Conservation (phyloP, 257 asterid genomes). For the Dorcoceras hygrometricum region DNA sequence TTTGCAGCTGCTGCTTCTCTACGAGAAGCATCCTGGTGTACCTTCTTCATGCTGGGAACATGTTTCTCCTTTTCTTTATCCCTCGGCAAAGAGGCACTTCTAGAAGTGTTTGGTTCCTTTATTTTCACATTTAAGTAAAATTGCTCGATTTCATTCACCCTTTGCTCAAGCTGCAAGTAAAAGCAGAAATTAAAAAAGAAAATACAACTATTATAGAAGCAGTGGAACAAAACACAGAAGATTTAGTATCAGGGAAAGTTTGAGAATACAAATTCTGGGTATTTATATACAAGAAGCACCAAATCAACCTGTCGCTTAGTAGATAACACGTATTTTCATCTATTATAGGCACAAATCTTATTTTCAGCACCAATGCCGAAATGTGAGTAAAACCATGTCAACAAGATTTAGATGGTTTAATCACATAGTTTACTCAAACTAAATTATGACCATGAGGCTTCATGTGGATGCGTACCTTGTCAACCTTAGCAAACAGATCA, state of each 20-base stretch:
- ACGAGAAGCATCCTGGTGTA: slow-evolving; percentile 84
- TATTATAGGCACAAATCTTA: slow-evolving; percentile 19
- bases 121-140: slow-evolving; percentile 44
- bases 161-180: slow-evolving; percentile 66
- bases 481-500: slow-evolving; percentile 51
- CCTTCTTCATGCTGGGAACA: slow-evolving; percentile 73
- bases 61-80: slow-evolving; percentile 70
- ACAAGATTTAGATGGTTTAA: not conserved
- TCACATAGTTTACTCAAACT: slow-evolving; percentile 2
- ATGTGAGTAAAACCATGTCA: not conserved
- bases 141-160: slow-evolving; percentile 65
- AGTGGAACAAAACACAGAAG: not conserved
- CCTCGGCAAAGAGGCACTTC: slow-evolving; percentile 37
- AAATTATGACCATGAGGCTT: not conserved
- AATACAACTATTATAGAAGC: slow-evolving; percentile 8
- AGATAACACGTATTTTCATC: no score
- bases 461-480: slow-evolving; percentile 41
- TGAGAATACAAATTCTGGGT: slow-evolving; percentile 15
- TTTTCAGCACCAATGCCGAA: not conserved
- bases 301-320: no score
- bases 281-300: no score
- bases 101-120: slow-evolving; percentile 43
- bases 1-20: slow-evolving; percentile 86
- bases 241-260: slow-evolving; percentile 10
- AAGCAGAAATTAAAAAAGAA: slow-evolving; percentile 18